Evolutionary conservation across 345 rosid species (phyloP).

Genomic region (Schrenkiella parvula): DNA sequence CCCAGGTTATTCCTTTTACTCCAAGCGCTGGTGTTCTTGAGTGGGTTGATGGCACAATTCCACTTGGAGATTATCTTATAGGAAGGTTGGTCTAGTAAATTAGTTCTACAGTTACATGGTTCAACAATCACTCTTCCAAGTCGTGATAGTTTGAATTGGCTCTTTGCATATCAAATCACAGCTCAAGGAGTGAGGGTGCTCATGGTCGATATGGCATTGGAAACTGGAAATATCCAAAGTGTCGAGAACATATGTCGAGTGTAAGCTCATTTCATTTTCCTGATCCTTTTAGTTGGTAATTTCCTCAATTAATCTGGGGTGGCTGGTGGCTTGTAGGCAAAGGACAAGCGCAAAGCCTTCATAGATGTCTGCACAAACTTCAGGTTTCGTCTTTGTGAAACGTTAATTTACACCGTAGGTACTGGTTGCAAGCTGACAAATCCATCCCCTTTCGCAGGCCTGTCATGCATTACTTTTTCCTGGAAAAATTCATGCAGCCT

Average conservation of each 20-base stretch:
- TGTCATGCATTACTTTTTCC: slow-evolving; percentile 90
- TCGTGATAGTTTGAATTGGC: neutral
- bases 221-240: slow-evolving; percentile 77
- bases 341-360: slow-evolving; percentile 83
- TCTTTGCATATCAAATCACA: slow-evolving; percentile 38
- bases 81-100: slow-evolving; percentile 56
- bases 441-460: slow-evolving; percentile 58
- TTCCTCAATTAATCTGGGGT: neutral
- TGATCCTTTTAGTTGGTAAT: neutral
- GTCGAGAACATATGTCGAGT: slow-evolving; percentile 75
- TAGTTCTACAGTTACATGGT: slow-evolving; percentile 1
- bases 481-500: slow-evolving; percentile 85
- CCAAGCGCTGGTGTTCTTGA: slow-evolving; percentile 99
- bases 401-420: neutral
- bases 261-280: slow-evolving; percentile 44
- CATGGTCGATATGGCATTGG: slow-evolving; percentile 83
- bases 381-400: slow-evolving; percentile 51
- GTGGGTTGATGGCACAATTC: slow-evolving; percentile 97
- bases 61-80: slow-evolving; percentile 90
- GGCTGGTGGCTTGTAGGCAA: slow-evolving; percentile 48
- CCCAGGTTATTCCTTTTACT: slow-evolving; percentile 91
- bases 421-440: slow-evolving; percentile 14
- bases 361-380: slow-evolving; percentile 76
- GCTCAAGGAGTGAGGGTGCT: slow-evolving; percentile 84
- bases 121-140: neutral